Base-by-base conservation (phyloP, 106 monocot genomes). In the Vanilla planifolia region DNA sequence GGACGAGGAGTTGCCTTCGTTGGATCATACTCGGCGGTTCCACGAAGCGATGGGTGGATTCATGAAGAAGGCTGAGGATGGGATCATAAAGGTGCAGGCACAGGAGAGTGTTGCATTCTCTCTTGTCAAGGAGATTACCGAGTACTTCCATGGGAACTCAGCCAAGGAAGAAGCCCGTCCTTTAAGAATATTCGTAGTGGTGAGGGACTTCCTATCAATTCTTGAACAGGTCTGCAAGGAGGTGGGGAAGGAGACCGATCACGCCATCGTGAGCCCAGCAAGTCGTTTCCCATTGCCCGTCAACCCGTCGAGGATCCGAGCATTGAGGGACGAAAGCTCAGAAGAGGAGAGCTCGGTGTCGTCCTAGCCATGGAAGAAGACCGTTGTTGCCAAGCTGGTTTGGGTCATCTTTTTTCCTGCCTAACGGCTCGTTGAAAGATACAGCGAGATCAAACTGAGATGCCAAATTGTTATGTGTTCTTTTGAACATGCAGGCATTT, bases 101-200 rank as follows among this genome's bases (percentile, higher is more conserved):
- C 79, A 84, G 25, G 93, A 93, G 75, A 89, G 82, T 26, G 85
- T 85, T 4, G 82, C 89, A 1, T 45, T 85, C 2, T 77, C 85
- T 14, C 45, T 89, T 16, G 93, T 93, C 0, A 93, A 93, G 73
- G 93, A 93, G 52, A 85, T 89, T 61, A 93, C 89, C 0, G 89
- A 93, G 67, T 93, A 93, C 41, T 93, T 93, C 61, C 89, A 93
- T 57, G 93, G 93, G 14, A 75, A 89, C 57, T 89, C 89, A 2
- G 84, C 77, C 0, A 85, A 71, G 40, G 93, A 89, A 58, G 93
- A 93, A 64, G 81, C 85, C 24, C 93, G 89, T 43, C 93, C 93
- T 1, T 81, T 93, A 28, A 79, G 89, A 37, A 89, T 93, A 21
- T 93, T 93, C 75, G 74, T 93, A 79, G 89, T 93, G 55, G 89